Evolutionary conservation across 176 grass and related monocot genomes (phyloP).

Genomic region (bread wheat (Triticum aestivum)): IWGSC_CS_RefSeq_v2.1 NC_057810.1:664479479-664479978

Average conservation of each 20-base stretch:
- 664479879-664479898: not conserved
- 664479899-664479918: not conserved
- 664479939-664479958: not conserved
- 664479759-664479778: not conserved
- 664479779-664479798: not conserved
- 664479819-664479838: not conserved
- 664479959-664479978: constrained; percentile 8
- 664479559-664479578: no score
- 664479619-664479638: not conserved
- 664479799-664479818: not conserved
- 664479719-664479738: no score
- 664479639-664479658: not conserved
- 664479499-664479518: no score
- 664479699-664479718: not conserved
- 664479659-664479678: no score
- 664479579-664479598: not conserved
- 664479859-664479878: not conserved
- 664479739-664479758: not conserved
- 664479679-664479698: no score
- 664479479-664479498: not conserved
- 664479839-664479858: not conserved
- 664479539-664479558: no score
- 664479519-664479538: no score
- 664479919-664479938: not conserved
- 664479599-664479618: no score